These are phyloP conservation scores for Coemansia sp. DNA, from an alignment of 192 early-diverging fungal genomes.

Conservation along the genomic window DNA sequence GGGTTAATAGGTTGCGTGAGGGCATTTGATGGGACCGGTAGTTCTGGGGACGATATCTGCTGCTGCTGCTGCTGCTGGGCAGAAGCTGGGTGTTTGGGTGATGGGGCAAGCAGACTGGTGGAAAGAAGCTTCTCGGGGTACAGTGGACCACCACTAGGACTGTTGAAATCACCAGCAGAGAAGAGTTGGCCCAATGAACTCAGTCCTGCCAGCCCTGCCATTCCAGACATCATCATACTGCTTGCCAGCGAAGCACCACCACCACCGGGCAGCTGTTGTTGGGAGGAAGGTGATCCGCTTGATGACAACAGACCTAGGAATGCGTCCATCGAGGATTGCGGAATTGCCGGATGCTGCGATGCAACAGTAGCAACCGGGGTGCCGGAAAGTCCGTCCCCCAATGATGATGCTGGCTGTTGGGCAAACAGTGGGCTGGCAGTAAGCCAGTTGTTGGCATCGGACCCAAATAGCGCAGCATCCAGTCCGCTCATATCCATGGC, in stretches of 20 bases:
- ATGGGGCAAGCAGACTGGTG: slow-evolving; percentile 37
- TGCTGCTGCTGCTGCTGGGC: neutral
- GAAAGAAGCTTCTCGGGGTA: slow-evolving; percentile 43
- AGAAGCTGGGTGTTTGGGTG: neutral
- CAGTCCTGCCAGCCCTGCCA: slow-evolving; percentile 38
- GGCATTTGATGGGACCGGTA: no score
- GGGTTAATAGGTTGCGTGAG: no score
- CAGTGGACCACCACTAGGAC: slow-evolving; percentile 17
- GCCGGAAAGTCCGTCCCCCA: neutral
- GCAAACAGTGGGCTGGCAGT: neutral
- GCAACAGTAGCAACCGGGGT: neutral
- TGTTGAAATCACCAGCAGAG: slow-evolving; percentile 30
- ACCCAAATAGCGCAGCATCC: neutral
- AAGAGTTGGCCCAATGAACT: slow-evolving; percentile 23
- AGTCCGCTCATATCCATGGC: neutral
- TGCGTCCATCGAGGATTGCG: slow-evolving; percentile 20
- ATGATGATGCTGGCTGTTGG: neutral
- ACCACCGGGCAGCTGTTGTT: neutral
- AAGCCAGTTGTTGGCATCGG: slow-evolving; percentile 5
- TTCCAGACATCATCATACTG: slow-evolving; percentile 7
- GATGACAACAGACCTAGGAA: slow-evolving; percentile 25
- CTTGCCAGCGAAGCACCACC: no score
- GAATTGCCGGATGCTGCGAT: neutral
- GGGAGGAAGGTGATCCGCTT: neutral
- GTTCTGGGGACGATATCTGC: no score